Conservation (phyloP, 2,329 filamentous ascomycete genomes). For the Colletotrichum limetticola region DNA sequence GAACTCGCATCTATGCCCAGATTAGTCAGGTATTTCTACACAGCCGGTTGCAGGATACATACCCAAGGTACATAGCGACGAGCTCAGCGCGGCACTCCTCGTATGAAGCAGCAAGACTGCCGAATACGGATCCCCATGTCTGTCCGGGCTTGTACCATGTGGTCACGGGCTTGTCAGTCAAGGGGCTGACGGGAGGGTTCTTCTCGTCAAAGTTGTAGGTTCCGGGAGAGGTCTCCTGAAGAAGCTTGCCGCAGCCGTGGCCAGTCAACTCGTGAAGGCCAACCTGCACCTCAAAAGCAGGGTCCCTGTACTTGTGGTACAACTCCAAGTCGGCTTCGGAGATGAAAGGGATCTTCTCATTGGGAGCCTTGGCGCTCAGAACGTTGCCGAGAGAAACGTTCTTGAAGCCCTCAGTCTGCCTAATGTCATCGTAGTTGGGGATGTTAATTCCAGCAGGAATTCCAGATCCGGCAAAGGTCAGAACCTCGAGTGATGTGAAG, state of each 20-base stretch:
- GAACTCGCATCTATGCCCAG: slow-evolving; percentile 77
- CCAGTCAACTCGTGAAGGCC: slow-evolving; percentile 86
- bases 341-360: slow-evolving; percentile 94
- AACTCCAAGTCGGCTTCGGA: slow-evolving; percentile 79
- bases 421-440: slow-evolving; percentile 79
- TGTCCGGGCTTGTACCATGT: slow-evolving; percentile 96
- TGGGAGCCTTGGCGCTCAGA: slow-evolving; percentile 87
- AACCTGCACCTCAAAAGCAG: slow-evolving; percentile 94
- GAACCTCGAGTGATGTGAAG: slow-evolving; percentile 92
- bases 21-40: background rate
- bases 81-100: slow-evolving; percentile 96
- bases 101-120: slow-evolving; percentile 85
- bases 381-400: slow-evolving; percentile 96
- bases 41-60: slow-evolving; percentile 16
- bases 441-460: slow-evolving; percentile 78
- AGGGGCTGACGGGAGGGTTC: slow-evolving; percentile 83
- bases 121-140: slow-evolving; percentile 95
- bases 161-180: slow-evolving; percentile 80
- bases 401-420: slow-evolving; percentile 89
- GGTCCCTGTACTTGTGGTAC: slow-evolving; percentile 85
- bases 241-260: slow-evolving; percentile 91
- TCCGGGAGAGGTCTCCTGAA: slow-evolving; percentile 87
- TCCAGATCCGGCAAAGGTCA: slow-evolving; percentile 77
- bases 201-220: slow-evolving; percentile 88
- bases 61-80: slow-evolving; percentile 83